Conservation (phyloP, 495 filamentous ascomycete species). For the Xylaria bambusicola region DNA sequence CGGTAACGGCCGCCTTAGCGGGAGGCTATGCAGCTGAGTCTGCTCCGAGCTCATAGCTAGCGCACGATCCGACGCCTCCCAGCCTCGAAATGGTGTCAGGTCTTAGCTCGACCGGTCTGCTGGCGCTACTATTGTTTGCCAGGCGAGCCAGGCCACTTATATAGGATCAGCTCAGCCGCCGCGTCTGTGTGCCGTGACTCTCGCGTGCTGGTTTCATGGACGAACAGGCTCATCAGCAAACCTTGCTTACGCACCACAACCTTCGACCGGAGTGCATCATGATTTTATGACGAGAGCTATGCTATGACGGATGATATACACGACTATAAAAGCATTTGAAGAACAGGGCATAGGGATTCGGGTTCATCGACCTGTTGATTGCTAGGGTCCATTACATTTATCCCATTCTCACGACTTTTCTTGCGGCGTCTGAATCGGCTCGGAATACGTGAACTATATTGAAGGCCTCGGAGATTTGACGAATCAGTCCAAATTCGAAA, state of each 20-base stretch:
- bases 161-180: constrained; percentile 1
- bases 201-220: not conserved
- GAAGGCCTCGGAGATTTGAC: too few relatives aligned
- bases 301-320: not conserved
- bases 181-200: not conserved
- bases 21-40: constrained; percentile 13
- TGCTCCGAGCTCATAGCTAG: not conserved
- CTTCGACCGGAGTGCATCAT: not conserved
- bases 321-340: not conserved
- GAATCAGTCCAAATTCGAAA: too few relatives aligned
- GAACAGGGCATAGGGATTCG: not conserved
- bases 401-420: not conserved
- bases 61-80: not conserved
- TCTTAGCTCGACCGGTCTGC: not conserved
- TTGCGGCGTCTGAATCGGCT: too few relatives aligned
- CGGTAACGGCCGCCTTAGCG: not conserved
- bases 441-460: too few relatives aligned
- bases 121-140: not conserved
- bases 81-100: not conserved
- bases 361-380: not conserved
- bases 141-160: not conserved
- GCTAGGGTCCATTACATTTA: not conserved
- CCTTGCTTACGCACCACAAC: not conserved
- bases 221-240: not conserved
- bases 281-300: constrained; percentile 3